Conservation (phyloP, 139 green algal genomes). For the Coelastrella sp. region DNA sequence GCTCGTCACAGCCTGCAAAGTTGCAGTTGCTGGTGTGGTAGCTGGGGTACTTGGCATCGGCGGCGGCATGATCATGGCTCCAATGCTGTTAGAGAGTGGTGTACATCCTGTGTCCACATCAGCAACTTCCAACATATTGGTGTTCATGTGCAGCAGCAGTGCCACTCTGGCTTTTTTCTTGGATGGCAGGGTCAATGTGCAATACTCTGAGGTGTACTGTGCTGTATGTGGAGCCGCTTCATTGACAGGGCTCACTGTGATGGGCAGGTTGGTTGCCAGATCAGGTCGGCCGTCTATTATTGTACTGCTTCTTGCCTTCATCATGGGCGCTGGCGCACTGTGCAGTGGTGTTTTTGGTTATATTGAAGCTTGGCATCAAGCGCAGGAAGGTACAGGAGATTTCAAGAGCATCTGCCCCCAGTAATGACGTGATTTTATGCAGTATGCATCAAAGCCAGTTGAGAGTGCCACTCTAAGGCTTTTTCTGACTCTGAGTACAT, state of each 20-base stretch:
- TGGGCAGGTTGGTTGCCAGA: slow-evolving; percentile 11
- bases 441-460: no score
- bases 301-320: slow-evolving; percentile 40
- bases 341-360: slow-evolving; percentile 46
- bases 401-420: slow-evolving; percentile 33
- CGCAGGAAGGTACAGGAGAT: background rate
- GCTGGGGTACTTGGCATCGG: slow-evolving; percentile 42
- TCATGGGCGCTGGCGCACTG: slow-evolving; percentile 29
- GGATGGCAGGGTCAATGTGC: background rate
- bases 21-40: slow-evolving; percentile 26
- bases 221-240: slow-evolving; percentile 1
- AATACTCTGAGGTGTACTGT: slow-evolving; percentile 23
- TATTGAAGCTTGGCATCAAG: slow-evolving; percentile 39
- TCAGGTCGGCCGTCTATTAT: slow-evolving; percentile 27
- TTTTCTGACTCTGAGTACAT: no score
- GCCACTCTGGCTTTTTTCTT: slow-evolving; percentile 29
- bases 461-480: no score
- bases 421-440: background rate
- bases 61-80: slow-evolving; percentile 45
- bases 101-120: slow-evolving; percentile 25
- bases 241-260: slow-evolving; percentile 5
- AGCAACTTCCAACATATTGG: slow-evolving; percentile 38
- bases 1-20: background rate
- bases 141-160: slow-evolving; percentile 42
- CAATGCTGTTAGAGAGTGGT: slow-evolving; percentile 35